A percentile compares a stretch with the other conserved stretches of the same genome.
Evolutionary conservation across 1,139 yeast genomes (phyloP).

Genomic region (Sugiyamaella novakii): DNA sequence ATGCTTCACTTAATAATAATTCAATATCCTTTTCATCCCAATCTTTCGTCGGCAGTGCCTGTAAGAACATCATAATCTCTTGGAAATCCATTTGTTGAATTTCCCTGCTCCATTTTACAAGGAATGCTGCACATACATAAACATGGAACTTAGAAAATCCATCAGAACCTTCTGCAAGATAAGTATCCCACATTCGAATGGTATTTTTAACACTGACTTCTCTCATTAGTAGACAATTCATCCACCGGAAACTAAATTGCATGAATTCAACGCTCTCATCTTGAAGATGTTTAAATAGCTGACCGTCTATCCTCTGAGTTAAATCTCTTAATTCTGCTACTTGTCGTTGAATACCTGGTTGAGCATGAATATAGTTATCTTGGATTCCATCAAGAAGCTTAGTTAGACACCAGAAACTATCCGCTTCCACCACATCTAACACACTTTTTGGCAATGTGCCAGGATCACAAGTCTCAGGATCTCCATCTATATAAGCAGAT

Average conservation of each 20-base stretch:
- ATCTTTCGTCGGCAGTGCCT: constrained; percentile 77
- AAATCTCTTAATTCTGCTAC: constrained; percentile 77
- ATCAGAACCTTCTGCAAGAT: constrained; percentile 80
- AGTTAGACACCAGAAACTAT: constrained; percentile 94
- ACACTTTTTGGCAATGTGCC: constrained; percentile 56
- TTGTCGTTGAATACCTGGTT: constrained; percentile 94
- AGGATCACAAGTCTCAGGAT: constrained; percentile 62
- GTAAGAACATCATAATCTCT: constrained; percentile 86
- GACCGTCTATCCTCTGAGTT: constrained; percentile 76
- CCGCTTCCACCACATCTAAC: constrained; percentile 76
- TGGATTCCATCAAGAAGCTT: constrained; percentile 90
- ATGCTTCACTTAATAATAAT: constrained; percentile 90
- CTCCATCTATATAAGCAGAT: constrained; percentile 60
- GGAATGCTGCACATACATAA: constrained; percentile 97
- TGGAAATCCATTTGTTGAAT: constrained; percentile 90
- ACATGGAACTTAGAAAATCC: constrained; percentile 94
- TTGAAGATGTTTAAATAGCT: constrained; percentile 71
- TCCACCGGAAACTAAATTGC: constrained; percentile 97
- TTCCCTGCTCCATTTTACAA: constrained; percentile 80
- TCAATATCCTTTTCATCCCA: constrained; percentile 95
- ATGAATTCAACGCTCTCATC: constrained; percentile 84
- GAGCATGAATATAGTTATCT: constrained; percentile 95
- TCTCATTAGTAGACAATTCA: constrained; percentile 96
- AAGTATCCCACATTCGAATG: constrained; percentile 98
- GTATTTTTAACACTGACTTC: constrained; percentile 78